Evolutionary conservation across 345 rosid genomes (phyloP).

Genomic region (Brassica incana): DNA sequence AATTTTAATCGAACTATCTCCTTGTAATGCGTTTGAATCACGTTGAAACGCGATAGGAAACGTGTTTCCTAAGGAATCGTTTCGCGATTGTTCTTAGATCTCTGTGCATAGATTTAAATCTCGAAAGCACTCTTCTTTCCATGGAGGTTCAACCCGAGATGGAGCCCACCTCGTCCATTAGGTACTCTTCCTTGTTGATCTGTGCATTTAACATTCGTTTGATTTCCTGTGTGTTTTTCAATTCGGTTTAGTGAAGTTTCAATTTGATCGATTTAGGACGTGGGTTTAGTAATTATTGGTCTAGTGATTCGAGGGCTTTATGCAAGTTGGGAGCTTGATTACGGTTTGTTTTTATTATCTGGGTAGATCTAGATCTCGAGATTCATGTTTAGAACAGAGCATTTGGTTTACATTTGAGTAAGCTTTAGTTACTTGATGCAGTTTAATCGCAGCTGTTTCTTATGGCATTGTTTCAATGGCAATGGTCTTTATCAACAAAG

Average conservation of each 20-base stretch:
- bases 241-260: too few species aligned
- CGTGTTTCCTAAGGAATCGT: constrained; percentile 12
- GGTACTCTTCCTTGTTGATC: constrained; percentile 27
- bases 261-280: background rate
- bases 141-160: constrained; percentile 46
- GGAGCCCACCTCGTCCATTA: constrained; percentile 44
- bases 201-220: background rate
- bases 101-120: constrained; percentile 17
- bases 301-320: background rate
- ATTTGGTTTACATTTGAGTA: background rate
- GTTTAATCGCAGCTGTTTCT: constrained; percentile 74
- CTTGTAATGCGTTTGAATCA: constrained; percentile 32
- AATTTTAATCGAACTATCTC: constrained; percentile 13
- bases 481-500: constrained; percentile 97
- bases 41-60: constrained; percentile 20
- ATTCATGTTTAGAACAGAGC: background rate
- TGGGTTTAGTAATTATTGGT: background rate
- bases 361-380: constrained; percentile 30
- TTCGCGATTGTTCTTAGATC: constrained; percentile 7
- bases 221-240: background rate
- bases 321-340: background rate
- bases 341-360: constrained; percentile 18
- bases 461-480: constrained; percentile 97
- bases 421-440: constrained; percentile 38
- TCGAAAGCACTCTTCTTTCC: constrained; percentile 13